Evolutionary conservation across 1,284 basidiomycete species (phyloP), one percentile per base, ranked within the genome.

Genomic region (Cryptococcus hybrid): DNA sequence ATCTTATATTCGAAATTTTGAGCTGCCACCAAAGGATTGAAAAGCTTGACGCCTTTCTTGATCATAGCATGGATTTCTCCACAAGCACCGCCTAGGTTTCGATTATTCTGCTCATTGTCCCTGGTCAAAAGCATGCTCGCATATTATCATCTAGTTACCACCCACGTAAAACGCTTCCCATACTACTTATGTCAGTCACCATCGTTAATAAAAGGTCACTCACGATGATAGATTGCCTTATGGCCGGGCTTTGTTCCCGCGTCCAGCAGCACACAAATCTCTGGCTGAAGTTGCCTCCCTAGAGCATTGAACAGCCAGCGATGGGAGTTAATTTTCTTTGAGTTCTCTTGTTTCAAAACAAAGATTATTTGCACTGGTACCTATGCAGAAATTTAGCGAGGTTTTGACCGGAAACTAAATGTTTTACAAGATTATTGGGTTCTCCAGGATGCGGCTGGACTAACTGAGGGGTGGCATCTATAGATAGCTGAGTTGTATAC

Each of bases 1-100:
- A 94, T 94, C 80, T 81, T 97, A 81, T 98, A 98, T 79, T 99
- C 95, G 69, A 99, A 98, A 79, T 98, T 98, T 77, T 98, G 95
- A 30, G 92, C 91, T 8, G 92, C 92, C 37, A 70, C 69, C 47
- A 98, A 82, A 11, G 95, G 95, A 70, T 98, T 99, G 60, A 98
- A 73, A 39, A 99, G 84, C 74, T 96, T 95, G 77, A 81, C 88
- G 35, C 95, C 94, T 37, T 88, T 73, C 18, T 92, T 86, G 69
- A 95, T 90, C 92, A 93, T 93, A 55, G 92, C 92, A 63, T 92
- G 89, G 66, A 93, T 94, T 82, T 95, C 90, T 67, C 94, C 92
- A 74, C 88, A 90, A 50, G 88, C 89, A 15, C 89, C 89, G 37
- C 88, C 89, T 11, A 91, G 80, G 68, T 90, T 82, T 3, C 74